Evolutionary conservation across 176 grass and related monocot genomes (phyloP).

Genomic region (Bothriochloa decipiens): DNA sequence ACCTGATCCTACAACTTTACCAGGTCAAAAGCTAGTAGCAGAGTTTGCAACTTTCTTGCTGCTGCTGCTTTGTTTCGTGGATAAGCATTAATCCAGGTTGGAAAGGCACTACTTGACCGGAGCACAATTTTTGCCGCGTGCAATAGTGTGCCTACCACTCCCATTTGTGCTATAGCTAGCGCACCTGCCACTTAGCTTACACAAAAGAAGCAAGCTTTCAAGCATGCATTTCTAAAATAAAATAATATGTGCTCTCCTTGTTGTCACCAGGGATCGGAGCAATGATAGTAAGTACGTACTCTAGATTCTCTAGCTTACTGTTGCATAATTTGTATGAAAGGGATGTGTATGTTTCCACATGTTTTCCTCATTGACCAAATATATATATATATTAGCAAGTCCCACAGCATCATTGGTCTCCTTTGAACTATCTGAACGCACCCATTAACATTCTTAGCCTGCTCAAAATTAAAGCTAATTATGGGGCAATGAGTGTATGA

Average conservation of each 20-base stretch:
- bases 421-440: not conserved
- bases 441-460: not conserved
- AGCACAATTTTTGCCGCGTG: slow-evolving; percentile 28
- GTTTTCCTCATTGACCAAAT: too few relatives aligned
- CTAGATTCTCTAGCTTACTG: not conserved
- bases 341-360: not conserved
- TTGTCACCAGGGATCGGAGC: not conserved
- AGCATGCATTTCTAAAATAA: not conserved
- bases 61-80: slow-evolving; percentile 17
- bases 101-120: not conserved
- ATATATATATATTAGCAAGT: not conserved
- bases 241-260: not conserved
- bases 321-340: not conserved
- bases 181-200: slow-evolving; percentile 11
- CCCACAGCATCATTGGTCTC: not conserved
- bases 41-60: not conserved
- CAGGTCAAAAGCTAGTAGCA: slow-evolving; percentile 20
- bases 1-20: slow-evolving; percentile 40
- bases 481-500: not conserved
- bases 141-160: slow-evolving; percentile 31
- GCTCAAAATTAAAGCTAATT: not conserved
- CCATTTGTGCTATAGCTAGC: slow-evolving; percentile 18
- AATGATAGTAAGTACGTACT: not conserved
- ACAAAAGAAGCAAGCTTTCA: not conserved
- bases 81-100: slow-evolving; percentile 37